Evolutionary conservation across 768 basidiomycete species (phyloP).

Genomic region (Tylopilus felleus): DNA sequence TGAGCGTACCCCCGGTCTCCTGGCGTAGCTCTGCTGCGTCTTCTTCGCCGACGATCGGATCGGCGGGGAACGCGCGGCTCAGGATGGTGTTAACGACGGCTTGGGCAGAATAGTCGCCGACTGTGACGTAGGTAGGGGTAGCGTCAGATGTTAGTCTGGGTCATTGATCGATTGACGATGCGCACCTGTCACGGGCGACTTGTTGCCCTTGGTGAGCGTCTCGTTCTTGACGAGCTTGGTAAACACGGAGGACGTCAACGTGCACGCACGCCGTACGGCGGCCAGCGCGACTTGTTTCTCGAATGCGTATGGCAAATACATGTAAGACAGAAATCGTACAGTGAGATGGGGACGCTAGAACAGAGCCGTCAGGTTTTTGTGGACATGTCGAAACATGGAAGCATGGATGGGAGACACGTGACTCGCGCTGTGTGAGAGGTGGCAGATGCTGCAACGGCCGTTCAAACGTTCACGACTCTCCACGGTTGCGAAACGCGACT

Average conservation of each 20-base stretch:
- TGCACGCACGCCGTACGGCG: slow-evolving; percentile 85
- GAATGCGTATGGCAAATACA: slow-evolving; percentile 52
- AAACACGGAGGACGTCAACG: slow-evolving; percentile 82
- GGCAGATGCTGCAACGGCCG: too few species aligned
- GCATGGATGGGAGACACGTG: too few species aligned
- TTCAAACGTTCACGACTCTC: too few species aligned
- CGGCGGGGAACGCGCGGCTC: slow-evolving; percentile 68
- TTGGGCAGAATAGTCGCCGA: slow-evolving; percentile 92
- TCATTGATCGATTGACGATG: not conserved
- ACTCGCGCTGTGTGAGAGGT: too few species aligned
- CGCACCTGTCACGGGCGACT: slow-evolving; percentile 84
- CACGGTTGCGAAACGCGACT: too few species aligned
- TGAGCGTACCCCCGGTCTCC: slow-evolving; percentile 41
- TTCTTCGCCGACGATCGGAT: slow-evolving; percentile 94
- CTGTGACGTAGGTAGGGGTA: slow-evolving; percentile 36
- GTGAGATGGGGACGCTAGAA: too few species aligned
- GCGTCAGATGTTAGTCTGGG: not conserved
- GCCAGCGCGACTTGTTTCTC: slow-evolving; percentile 83
- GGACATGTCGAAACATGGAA: too few species aligned
- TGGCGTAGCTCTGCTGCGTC: slow-evolving; percentile 75
- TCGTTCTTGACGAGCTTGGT: slow-evolving; percentile 80
- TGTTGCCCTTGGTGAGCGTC: slow-evolving; percentile 86
- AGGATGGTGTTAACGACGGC: slow-evolving; percentile 87
- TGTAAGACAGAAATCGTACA: slow-evolving; percentile 16
- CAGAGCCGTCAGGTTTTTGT: too few species aligned